Percentiles rank a stretch among this genome's conserved stretches.
Conservation (phyloP, 2,329 filamentous ascomycete genomes). For the Alternaria sp. region DNA sequence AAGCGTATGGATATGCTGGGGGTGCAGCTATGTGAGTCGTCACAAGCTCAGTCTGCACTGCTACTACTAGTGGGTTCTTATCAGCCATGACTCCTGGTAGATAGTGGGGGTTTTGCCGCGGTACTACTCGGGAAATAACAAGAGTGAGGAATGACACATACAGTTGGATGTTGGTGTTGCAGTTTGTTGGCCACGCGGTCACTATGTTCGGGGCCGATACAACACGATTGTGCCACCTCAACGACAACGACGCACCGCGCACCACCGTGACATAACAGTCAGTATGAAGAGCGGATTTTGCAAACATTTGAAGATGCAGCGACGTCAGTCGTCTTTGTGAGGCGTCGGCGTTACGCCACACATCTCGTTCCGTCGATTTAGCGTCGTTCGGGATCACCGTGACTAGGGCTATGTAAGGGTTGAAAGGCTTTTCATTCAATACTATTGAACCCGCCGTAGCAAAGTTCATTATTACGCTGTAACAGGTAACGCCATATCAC, state of each 20-base stretch:
- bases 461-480: background rate
- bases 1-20: slow-evolving; percentile 16
- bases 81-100: background rate
- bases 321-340: background rate
- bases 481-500: background rate
- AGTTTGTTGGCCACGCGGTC: background rate
- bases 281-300: background rate
- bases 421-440: background rate
- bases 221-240: background rate
- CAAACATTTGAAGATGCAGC: background rate
- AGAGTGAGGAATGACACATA: background rate
- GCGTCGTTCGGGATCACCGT: background rate
- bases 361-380: background rate
- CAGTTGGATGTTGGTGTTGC: slow-evolving; percentile 4
- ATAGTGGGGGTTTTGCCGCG: background rate
- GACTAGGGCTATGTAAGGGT: slow-evolving; percentile 4
- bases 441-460: background rate
- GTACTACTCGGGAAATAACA: background rate
- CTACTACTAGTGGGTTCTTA: background rate
- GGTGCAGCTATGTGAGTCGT: background rate
- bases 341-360: background rate
- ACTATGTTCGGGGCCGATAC: background rate
- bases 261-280: background rate
- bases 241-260: background rate
- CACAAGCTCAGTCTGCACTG: background rate